These are phyloP conservation scores for Leptographium radiaticola DNA, from an alignment of 2,329 filamentous ascomycete species.

Conservation along the genomic window DNA sequence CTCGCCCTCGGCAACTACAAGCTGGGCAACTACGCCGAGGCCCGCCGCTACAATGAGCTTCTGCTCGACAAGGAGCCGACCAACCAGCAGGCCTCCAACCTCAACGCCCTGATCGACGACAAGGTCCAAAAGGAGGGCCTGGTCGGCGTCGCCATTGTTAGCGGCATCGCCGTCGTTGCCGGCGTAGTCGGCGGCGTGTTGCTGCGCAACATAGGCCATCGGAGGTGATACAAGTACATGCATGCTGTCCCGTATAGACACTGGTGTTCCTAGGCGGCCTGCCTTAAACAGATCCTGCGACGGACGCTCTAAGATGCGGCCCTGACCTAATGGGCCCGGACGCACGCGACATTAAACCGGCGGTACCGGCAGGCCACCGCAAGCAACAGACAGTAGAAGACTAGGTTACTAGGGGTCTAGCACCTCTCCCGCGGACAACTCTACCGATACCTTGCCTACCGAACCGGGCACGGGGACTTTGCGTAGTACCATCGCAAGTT, in stretches of 20 bases:
- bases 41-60: slow-evolving; percentile 85
- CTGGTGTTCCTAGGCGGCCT: too few relatives aligned
- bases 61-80: slow-evolving; percentile 81
- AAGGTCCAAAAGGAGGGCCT: slow-evolving; percentile 91
- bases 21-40: slow-evolving; percentile 92
- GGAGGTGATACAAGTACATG: slow-evolving; percentile 29
- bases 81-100: slow-evolving; percentile 80
- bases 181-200: slow-evolving; percentile 86
- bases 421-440: too few relatives aligned
- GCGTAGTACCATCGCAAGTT: too few relatives aligned
- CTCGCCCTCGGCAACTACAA: slow-evolving; percentile 96
- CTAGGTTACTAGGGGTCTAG: too few relatives aligned
- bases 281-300: too few relatives aligned
- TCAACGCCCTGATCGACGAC: slow-evolving; percentile 83
- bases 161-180: slow-evolving; percentile 81
- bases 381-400: too few relatives aligned
- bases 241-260: not conserved
- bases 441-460: too few relatives aligned
- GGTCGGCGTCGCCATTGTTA: slow-evolving; percentile 88
- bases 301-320: too few relatives aligned
- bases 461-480: too few relatives aligned
- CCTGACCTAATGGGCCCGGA: too few relatives aligned
- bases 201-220: slow-evolving; percentile 60
- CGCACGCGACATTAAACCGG: too few relatives aligned
- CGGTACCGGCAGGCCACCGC: too few relatives aligned